Conservation (phyloP, 2,329 filamentous ascomycete species). For the Didymella arachidicola region DNA sequence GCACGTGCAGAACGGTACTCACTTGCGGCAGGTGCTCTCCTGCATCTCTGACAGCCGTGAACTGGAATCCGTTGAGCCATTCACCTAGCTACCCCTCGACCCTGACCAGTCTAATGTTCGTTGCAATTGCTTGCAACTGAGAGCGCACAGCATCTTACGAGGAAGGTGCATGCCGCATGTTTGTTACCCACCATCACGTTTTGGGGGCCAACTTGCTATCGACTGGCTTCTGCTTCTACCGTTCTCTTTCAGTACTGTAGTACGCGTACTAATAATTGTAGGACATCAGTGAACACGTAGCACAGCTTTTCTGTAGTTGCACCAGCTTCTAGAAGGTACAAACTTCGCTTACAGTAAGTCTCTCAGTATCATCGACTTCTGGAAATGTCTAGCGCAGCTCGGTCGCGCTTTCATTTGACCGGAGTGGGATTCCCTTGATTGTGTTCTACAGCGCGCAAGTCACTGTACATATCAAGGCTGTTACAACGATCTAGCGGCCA, state of each 20-base stretch:
- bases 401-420: neutral
- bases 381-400: no score
- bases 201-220: neutral
- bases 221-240: neutral
- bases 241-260: neutral
- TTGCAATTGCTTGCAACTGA: no score
- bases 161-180: no score
- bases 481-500: neutral
- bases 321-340: neutral
- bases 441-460: neutral
- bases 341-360: neutral
- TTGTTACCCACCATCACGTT: no score
- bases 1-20: slow-evolving; percentile 23
- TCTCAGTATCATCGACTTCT: neutral
- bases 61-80: no score
- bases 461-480: neutral
- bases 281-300: neutral
- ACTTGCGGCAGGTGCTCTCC: no score
- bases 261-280: neutral
- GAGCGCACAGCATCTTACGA: no score
- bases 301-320: neutral
- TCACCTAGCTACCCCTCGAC: no score
- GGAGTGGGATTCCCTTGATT: neutral
- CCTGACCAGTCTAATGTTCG: no score
- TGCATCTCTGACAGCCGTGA: no score